Percentiles rank a stretch among this genome's conserved stretches.
Conservation (phyloP, 108 stramenopile species). For the Fistulifera solaris region DNA sequence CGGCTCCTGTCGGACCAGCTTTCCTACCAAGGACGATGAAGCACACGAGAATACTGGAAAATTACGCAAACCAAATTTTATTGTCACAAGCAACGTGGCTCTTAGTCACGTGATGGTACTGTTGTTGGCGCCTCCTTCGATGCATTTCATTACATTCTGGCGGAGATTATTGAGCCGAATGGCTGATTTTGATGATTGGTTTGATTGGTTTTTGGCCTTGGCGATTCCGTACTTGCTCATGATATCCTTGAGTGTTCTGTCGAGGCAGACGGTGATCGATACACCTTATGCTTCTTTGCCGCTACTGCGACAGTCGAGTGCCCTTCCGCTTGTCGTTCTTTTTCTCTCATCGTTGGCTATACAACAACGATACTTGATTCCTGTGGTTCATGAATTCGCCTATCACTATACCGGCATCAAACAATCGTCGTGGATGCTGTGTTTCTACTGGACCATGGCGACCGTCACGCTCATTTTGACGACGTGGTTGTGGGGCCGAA, state of each 20-base stretch:
- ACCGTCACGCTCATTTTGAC: conserved; percentile 34
- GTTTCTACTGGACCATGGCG: conserved; percentile 34
- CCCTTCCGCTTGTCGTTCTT: conserved; percentile 36
- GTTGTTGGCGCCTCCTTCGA: conserved; percentile 36
- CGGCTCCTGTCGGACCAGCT: background rate
- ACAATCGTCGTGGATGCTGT: conserved; percentile 31
- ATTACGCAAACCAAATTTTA: conserved; percentile 9
- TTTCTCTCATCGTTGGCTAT: conserved; percentile 45
- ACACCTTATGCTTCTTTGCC: conserved; percentile 23
- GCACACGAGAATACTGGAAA: background rate
- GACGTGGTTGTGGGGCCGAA: conserved; percentile 52
- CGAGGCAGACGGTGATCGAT: conserved; percentile 26
- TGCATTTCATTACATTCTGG: conserved; percentile 25
- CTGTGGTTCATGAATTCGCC: conserved; percentile 44
- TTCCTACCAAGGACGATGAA: background rate
- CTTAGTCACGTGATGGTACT: conserved; percentile 39
- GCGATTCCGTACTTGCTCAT: conserved; percentile 57
- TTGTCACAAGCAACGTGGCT: conserved; percentile 25
- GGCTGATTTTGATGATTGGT: conserved; percentile 50
- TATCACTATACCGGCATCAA: conserved; percentile 66
- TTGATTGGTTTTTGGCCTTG: conserved; percentile 45
- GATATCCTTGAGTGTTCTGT: conserved; percentile 3
- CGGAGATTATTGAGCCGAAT: conserved; percentile 43
- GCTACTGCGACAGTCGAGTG: conserved; percentile 27
- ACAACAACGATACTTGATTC: conserved; percentile 62